Base-by-base conservation (phyloP, 163 green algal genomes). In the Volvox carteri region DNA sequence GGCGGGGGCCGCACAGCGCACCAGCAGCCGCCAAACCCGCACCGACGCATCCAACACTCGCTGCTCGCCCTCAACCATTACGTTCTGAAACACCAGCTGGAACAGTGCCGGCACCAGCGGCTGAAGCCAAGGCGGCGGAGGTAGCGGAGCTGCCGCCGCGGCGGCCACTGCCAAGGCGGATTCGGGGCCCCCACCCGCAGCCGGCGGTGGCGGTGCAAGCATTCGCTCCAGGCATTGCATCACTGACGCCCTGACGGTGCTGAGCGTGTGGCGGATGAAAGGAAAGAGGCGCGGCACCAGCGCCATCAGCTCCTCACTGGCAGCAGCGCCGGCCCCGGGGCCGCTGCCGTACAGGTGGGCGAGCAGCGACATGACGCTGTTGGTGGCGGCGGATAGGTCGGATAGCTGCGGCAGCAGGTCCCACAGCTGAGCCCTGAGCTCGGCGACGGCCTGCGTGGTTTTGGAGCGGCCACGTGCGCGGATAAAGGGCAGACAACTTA, bases 241-340 rank as follows among this genome's bases (percentile, higher is more conserved):
- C 18, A 89, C 92, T 2, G 96, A 95, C 1, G 92, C 65, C 16
- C 97, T 96, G 5, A 99, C 98, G 18, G 91, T 89, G 4, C 87
- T 87, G 0, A 99, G 91, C 28, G 80, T 94, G 93, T 99, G 97
- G 1, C 92, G 78, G 54, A 99, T 92, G 73, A 98, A 98, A 4
- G 96, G 96, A 94, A 94, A 99, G 39, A 99, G 92, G 0, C 95
- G 93, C 12, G 95, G 96, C 44, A 98, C 85, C 39, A 96, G 92
- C 18, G 46, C n/a, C 1, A 70, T 77, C 30, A 98, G 91, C 33
- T 89, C 52, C 7, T 92, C 73, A 73, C 21, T 80, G 18, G 46
- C 76, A 44, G 50, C 46, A 28, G 19, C 77, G 77, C 3, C 87
- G 54, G 19, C 30, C 14, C 65, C 67, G 16, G 52, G 60, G 28